Evolutionary conservation across 2,329 filamentous ascomycete species (phyloP), one percentile per base, ranked within the genome.

Genomic region (Clonostachys solani): DNA sequence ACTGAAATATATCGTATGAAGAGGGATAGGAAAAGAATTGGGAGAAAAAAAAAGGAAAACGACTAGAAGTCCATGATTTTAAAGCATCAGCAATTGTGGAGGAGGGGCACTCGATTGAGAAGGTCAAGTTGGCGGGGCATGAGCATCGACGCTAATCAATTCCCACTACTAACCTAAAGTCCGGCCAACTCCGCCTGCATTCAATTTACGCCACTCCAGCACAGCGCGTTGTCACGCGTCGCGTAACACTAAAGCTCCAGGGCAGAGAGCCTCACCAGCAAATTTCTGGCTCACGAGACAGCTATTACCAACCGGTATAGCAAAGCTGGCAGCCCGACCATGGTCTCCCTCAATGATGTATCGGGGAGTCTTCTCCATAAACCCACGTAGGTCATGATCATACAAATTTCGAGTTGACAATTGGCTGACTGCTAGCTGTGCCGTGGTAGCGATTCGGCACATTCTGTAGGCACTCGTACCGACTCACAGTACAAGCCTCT

Each of bases 401-500:
- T 15, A 38, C 17, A 12, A 38, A 8, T 12, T n/a, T 12, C 36
- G 10, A n/a, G 36, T n/a, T 38, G 17, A n/a, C 36, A 38, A 38
- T 38, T 38, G 15, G 36, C 17, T 38, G 15, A n/a, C 15, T 38
- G 34, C 3, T 38, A n/a, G 15, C 15, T 12, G 9, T 18, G 36
- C 36, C 12, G 15, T n/a, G 15, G 9, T 45, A 67, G 61, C 52
- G 52, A 68, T 54, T 55, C 68, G 48, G 57, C 62, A 40, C 64
- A 66, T 33, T 55, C 65, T 33, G 57, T 65, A 13, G 67, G 79
- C 18, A 70, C 80, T 43, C 84, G 86, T 47, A 71, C 66, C 42
- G 55, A 73, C 54, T 77, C 77, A 9, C 61, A 62, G 47, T 97
- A 96, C 73, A 85, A 82, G 48, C 84, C 92, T 1, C 76, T 95